Evolutionary conservation across 257 asterid genomes (phyloP).

Genomic region (Nicotiana benthamiana): DNA sequence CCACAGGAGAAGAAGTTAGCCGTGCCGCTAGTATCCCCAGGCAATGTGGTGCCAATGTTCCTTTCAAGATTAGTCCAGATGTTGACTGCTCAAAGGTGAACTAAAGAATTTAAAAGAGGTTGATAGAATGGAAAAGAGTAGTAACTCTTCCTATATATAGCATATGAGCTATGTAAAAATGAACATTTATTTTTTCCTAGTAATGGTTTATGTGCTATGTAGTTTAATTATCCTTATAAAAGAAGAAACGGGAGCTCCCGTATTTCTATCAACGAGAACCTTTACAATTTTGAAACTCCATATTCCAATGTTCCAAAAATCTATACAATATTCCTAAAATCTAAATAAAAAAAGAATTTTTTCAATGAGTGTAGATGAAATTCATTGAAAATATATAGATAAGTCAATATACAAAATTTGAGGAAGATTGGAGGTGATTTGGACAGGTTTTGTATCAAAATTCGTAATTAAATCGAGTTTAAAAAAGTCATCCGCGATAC

Average conservation of each 20-base stretch:
- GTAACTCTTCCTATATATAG: background rate
- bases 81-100: conserved; percentile 1
- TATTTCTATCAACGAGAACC: background rate
- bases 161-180: background rate
- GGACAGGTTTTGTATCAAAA: too few species aligned
- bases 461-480: too few species aligned
- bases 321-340: too few species aligned
- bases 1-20: background rate
- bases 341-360: too few species aligned
- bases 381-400: too few species aligned
- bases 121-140: background rate
- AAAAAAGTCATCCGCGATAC: too few species aligned
- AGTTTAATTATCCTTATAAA: background rate
- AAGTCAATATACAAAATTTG: too few species aligned
- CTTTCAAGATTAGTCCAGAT: background rate
- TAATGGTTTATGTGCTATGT: background rate
- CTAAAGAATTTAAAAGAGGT: background rate
- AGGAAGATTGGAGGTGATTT: too few species aligned
- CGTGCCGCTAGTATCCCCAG: background rate
- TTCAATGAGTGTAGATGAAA: too few species aligned
- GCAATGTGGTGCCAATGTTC: background rate
- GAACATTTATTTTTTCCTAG: background rate
- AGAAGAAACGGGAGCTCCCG: background rate
- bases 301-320: too few species aligned
- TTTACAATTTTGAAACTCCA: background rate